These are phyloP conservation scores for Ilyonectria robusta DNA, from an alignment of 2,329 filamentous ascomycete species.

Conservation along the genomic window DNA sequence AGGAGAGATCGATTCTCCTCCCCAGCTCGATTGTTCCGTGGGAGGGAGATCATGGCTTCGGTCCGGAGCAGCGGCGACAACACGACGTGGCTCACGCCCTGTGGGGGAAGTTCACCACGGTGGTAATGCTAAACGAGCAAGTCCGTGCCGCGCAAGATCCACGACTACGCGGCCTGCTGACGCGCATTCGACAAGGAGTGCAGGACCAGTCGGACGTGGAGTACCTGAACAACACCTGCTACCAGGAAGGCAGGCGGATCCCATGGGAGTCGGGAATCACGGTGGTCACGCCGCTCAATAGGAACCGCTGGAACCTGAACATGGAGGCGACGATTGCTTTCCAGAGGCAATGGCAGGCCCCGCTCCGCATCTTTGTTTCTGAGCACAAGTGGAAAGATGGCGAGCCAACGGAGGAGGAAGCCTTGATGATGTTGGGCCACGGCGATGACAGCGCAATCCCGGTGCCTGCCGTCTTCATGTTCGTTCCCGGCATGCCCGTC, in stretches of 20 bases:
- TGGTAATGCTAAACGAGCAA: constrained; percentile 23
- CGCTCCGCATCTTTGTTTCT: background rate
- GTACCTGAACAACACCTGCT: background rate
- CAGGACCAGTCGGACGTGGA: background rate
- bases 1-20: constrained; percentile 18
- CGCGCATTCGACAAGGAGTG: background rate
- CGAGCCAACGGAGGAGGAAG: constrained; percentile 16
- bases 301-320: constrained; percentile 8
- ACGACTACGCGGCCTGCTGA: background rate
- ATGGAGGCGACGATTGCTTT: background rate
- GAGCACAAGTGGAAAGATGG: constrained; percentile 1
- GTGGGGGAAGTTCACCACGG: constrained; percentile 25
- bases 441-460: background rate
- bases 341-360: background rate
- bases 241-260: background rate
- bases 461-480: background rate
- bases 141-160: background rate
- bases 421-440: constrained; percentile 7
- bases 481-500: constrained; percentile 16
- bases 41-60: constrained; percentile 1
- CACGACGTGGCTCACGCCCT: constrained; percentile 26
- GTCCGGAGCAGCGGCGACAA: constrained; percentile 15
- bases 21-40: background rate
- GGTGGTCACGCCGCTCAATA: constrained; percentile 5
- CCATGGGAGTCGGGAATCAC: constrained; percentile 2